Base-by-base conservation (phyloP, 192 early-diverging fungal genomes). In the Backusella sp. region DNA sequence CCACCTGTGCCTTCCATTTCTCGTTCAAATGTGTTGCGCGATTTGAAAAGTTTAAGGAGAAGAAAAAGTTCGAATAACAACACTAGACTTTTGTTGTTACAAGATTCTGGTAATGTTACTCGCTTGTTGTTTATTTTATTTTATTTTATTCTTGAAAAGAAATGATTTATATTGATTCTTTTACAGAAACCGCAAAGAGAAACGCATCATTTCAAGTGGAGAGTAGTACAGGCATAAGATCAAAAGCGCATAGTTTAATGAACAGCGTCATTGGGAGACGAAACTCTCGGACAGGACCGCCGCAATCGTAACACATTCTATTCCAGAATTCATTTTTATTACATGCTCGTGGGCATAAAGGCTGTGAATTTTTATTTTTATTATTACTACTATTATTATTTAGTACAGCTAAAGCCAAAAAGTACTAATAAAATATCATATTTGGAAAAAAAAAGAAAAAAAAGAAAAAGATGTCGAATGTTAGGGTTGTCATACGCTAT, bases 341-440 rank as follows among this genome's bases (percentile, higher is more conserved):
- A 39, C 11, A 39, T 11, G 37, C 37, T 39, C 37, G 11, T 39
- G 37, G 37, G 3, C 37, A 8, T 39, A 39, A 39, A 39, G 0
- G 37, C 11, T 39, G 11, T 39, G 37, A 39, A 1, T 39, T 39
- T 39, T 39, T 39, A 32, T 3, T 32, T 3, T 32, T 32, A 32
- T 32, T 32, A 32, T 32, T 32, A 3, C 3, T 32, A 32, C 3
- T 32, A 32, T 32, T 32, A 2, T 2, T 32, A 32, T 37, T 37
- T 37, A 39, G 37, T 39, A 39, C 37, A 39, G 37, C 37, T 39
- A 39, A 39, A 37, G 9, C 37, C 37, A 37, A 11, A 37, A 7
- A 37, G 37, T 37, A 37, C 0, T 37, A 37, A 37, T 37, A 37
- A 37, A 11, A 39, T 97, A 98, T 81, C 82, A 32, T 32, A 32